Conservation (phyloP, 2,329 filamentous ascomycete genomes). For the Fusarium luffae region DNA sequence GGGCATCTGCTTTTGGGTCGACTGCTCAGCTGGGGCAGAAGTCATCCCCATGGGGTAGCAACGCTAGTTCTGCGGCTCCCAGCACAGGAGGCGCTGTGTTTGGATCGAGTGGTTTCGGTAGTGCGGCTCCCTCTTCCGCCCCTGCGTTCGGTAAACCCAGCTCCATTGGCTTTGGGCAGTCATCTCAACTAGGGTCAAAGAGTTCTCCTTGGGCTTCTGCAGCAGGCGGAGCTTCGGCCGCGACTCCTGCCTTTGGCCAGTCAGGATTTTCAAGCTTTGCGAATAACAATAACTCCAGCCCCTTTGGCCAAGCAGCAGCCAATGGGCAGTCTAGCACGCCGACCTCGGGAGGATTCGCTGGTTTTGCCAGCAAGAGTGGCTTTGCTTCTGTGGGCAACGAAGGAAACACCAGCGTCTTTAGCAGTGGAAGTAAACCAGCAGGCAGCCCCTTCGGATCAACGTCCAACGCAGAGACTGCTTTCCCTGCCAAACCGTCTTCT, state of each 20-base stretch:
- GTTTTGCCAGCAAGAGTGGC: conserved; percentile 65
- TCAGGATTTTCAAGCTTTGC: conserved; percentile 59
- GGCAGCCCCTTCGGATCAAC: conserved; percentile 44
- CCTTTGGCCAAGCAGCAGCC: conserved; percentile 52
- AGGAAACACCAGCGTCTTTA: conserved; percentile 52
- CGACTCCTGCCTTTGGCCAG: conserved; percentile 65
- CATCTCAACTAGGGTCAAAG: conserved; percentile 60
- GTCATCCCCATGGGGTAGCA: conserved; percentile 62
- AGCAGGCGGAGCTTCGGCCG: conserved; percentile 32
- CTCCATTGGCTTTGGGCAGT: conserved; percentile 64
- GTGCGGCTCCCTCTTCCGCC: conserved; percentile 49
- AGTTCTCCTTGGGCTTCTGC: conserved; percentile 64
- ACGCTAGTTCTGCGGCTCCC: conserved; percentile 47
- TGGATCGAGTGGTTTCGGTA: conserved; percentile 59
- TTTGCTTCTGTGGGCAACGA: conserved; percentile 62
- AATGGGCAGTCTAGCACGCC: conserved; percentile 47
- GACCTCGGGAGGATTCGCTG: conserved; percentile 61
- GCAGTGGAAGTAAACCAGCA: conserved; percentile 52
- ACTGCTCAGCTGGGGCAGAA: conserved; percentile 61
- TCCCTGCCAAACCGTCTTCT: conserved; percentile 45
- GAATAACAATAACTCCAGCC: conserved; percentile 48
- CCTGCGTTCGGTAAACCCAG: conserved; percentile 63
- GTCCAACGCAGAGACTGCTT: conserved; percentile 42
- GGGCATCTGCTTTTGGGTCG: conserved; percentile 56
- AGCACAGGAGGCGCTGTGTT: conserved; percentile 54